Percentiles rank a stretch among this genome's conserved stretches.
Conservation (phyloP, 345 rosid species). For the Syzygium aqueum region DNA sequence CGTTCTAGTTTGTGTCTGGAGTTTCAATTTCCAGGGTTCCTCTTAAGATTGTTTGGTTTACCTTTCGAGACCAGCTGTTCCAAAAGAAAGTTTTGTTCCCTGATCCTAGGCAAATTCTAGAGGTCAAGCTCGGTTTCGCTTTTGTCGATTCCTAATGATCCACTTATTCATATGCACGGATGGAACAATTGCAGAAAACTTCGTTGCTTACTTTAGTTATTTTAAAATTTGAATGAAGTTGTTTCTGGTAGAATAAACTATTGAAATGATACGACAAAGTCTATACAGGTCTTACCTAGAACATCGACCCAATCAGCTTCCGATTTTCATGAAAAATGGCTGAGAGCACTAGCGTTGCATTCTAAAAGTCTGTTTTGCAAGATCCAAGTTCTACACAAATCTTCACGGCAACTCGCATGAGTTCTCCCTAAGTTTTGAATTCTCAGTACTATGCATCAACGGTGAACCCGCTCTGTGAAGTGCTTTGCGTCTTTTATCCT, state of each 20-base stretch:
- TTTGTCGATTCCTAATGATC: background rate
- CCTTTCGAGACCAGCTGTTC: background rate
- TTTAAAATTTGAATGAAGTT: background rate
- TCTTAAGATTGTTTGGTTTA: background rate
- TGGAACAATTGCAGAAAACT: background rate
- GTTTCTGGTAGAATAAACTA: background rate
- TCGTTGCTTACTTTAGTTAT: background rate
- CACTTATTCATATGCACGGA: background rate
- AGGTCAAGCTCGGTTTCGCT: background rate
- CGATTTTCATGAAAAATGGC: background rate
- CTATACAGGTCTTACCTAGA: background rate
- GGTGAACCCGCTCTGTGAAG: background rate
- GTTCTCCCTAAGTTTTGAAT: background rate
- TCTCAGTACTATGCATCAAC: background rate
- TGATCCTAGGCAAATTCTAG: background rate
- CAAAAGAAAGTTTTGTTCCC: background rate
- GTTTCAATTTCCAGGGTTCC: background rate
- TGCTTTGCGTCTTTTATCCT: background rate
- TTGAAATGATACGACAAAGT: background rate
- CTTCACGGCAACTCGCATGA: background rate
- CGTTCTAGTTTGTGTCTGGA: background rate
- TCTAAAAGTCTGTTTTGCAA: background rate
- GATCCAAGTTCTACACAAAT: background rate
- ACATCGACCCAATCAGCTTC: background rate
- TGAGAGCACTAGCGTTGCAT: background rate